Percentiles rank a stretch among this genome's conserved stretches.
phyloP scores from a whole-genome alignment of 768 basidiomycete genomes.

The Dendrothele bispora region DNA sequence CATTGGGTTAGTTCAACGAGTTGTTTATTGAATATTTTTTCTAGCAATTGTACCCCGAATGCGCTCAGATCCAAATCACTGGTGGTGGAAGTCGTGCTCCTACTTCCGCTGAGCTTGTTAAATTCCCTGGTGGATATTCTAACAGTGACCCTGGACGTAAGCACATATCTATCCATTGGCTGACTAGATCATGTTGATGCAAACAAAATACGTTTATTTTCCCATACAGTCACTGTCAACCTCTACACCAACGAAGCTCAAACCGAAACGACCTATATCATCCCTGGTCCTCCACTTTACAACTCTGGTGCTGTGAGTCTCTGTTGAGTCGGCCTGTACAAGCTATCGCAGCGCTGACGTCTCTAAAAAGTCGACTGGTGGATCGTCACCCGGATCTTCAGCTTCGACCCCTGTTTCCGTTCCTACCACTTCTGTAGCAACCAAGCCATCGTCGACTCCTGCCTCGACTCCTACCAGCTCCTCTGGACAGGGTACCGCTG shows the following conservation, averaged over 20 bases:
- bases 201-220: too few species aligned
- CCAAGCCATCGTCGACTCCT: background rate
- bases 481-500: background rate
- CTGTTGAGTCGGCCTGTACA: background rate
- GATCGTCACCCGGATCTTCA: background rate
- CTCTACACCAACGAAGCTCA: slow-evolving; percentile 39
- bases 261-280: slow-evolving; percentile 39
- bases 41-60: slow-evolving; percentile 74
- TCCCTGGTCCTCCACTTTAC: slow-evolving; percentile 46
- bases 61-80: slow-evolving; percentile 43
- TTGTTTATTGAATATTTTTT: slow-evolving; percentile 2
- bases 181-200: too few species aligned
- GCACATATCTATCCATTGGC: slow-evolving; percentile 27
- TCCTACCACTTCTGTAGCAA: too few species aligned
- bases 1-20: background rate
- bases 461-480: slow-evolving; percentile 3
- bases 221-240: slow-evolving; percentile 38
- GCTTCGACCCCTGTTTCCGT: background rate
- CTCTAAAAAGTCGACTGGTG: background rate
- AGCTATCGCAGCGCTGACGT: background rate
- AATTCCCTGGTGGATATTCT: slow-evolving; percentile 48
- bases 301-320: too few species aligned
- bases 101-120: slow-evolving; percentile 42
- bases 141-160: slow-evolving; percentile 42
- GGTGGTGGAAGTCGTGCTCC: slow-evolving; percentile 41